These are phyloP conservation scores for Sesbania bispinosa DNA, from an alignment of 306 rosid species.

Conservation along the genomic window DNA sequence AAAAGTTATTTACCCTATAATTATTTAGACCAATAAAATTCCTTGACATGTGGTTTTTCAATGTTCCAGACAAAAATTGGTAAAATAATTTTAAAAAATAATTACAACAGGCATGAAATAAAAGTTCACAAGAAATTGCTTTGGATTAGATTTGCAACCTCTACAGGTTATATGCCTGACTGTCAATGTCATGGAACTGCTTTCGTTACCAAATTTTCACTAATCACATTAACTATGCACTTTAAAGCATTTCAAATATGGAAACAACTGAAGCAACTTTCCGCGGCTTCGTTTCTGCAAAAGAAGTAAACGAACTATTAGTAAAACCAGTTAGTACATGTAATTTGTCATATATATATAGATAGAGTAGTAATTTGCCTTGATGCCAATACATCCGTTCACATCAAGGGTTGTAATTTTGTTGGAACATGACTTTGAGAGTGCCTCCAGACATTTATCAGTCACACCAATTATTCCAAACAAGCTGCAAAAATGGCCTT, in stretches of 20 bases:
- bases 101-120: not conserved
- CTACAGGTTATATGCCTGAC: not conserved
- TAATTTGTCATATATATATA: not conserved
- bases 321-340: not conserved
- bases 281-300: slow-evolving; percentile 71
- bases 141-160: not conserved
- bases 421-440: slow-evolving; percentile 57
- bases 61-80: not conserved
- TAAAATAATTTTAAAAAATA: not conserved
- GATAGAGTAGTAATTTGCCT: slow-evolving; percentile 42
- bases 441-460: slow-evolving; percentile 67
- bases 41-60: not conserved
- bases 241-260: slow-evolving; percentile 69
- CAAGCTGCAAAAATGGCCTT: slow-evolving; percentile 50
- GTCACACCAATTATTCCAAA: slow-evolving; percentile 84
- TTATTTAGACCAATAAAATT: not conserved
- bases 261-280: slow-evolving; percentile 67
- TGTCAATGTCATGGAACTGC: not conserved
- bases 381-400: slow-evolving; percentile 84
- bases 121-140: not conserved
- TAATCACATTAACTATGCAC: slow-evolving; percentile 64
- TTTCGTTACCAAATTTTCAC: slow-evolving; percentile 19
- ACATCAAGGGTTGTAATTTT: slow-evolving; percentile 77
- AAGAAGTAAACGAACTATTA: slow-evolving; percentile 17
- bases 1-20: too few relatives aligned